Evolutionary conservation across 805 yeast genomes (phyloP), one percentile per base, ranked within the genome.

Genomic region (Yarrowia sp.): DNA sequence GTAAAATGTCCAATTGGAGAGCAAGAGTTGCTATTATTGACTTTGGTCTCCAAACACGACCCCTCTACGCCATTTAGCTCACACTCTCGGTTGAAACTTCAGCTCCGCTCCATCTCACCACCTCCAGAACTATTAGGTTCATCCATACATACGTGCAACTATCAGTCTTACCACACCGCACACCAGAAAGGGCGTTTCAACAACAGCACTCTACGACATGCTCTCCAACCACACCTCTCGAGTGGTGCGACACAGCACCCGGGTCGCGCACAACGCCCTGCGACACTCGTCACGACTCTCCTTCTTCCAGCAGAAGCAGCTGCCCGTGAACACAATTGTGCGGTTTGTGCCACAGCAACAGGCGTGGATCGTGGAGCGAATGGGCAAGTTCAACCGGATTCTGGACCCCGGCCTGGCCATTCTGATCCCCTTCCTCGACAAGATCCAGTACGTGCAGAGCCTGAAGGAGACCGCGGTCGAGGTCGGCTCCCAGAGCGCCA

Each of bases 361-460:
- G 19, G 96, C 96, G 2, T 89, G 94, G 91, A 83, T 89, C 18
- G 96, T 89, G 18, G 96, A 89, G 73, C 78, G 96, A 65, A 89
- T 89, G 96, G 96, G 96, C 31, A 87, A 86, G 71, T 89, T 88
- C 77, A 80, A 59, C 66, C 70, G 83, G 58, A 81, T 84, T 21
- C 78, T 90, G 64, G 80, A 83, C 38, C 96, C 96, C 0, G 96
- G 96, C 13, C 76, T 88, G 35, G 90, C 94, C 1, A 72, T 89
- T 27, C 74, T 89, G 67, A 64, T 87, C 9, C 96, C 96, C 4
- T 72, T 89, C 62, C 65, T 90, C 31, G 96, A 89, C 73, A 82
- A 81, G 67, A 86, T 89, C 69, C 84, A 86, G 58, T 90, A 89
- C 68, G 96, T 90, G 36, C 92, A 89, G 74, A 84, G 90, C 3